Evolutionary conservation across 768 basidiomycete species (phyloP).

Genomic region (Serendipita vermifera): DNA sequence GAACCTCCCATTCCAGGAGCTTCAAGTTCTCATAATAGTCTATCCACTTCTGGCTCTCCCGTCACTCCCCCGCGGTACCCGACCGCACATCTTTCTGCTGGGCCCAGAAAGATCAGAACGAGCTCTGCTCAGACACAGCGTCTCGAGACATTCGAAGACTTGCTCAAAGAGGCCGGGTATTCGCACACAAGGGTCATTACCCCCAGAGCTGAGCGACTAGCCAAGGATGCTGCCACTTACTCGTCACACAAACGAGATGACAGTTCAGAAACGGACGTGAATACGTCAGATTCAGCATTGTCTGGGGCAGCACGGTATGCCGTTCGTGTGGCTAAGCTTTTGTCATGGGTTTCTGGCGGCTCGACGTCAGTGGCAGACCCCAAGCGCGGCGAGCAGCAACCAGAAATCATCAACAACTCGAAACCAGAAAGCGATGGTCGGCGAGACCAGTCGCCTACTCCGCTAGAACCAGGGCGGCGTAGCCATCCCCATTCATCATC

Average conservation of each 20-base stretch:
- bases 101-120: too few relatives aligned
- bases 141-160: constrained; percentile 1
- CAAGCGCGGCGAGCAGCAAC: too few relatives aligned
- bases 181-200: not conserved
- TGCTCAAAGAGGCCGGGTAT: not conserved
- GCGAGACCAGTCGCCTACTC: too few relatives aligned
- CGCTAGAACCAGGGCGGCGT: too few relatives aligned
- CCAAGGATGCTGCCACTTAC: not conserved
- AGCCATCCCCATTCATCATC: too few relatives aligned
- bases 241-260: not conserved
- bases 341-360: not conserved
- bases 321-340: not conserved
- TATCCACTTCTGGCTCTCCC: not conserved
- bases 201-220: not conserved
- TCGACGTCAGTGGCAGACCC: too few relatives aligned
- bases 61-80: too few relatives aligned
- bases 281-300: not conserved
- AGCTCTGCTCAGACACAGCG: too few relatives aligned
- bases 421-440: too few relatives aligned
- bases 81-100: too few relatives aligned
- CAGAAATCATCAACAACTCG: too few relatives aligned
- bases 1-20: not conserved
- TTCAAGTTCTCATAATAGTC: constrained; percentile 5
- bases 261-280: not conserved
- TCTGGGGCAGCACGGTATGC: not conserved